Conservation (phyloP, 129 eudicot genomes). For the Calendula officinalis region DNA sequence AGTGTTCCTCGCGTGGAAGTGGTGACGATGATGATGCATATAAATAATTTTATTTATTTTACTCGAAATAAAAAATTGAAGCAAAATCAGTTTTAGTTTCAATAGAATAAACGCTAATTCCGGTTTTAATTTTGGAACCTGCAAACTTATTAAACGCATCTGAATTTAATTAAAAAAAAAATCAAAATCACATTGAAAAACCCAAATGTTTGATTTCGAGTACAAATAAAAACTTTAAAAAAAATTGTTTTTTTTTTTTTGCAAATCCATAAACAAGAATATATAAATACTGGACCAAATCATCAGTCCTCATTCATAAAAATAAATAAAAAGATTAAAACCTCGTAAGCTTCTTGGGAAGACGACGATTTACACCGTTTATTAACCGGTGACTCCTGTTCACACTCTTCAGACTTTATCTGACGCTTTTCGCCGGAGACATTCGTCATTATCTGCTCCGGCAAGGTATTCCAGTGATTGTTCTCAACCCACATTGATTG, state of each 20-base stretch:
- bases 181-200: background rate
- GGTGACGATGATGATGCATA: no score
- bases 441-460: background rate
- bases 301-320: background rate
- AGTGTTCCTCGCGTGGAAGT: no score
- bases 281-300: background rate
- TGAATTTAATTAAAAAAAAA: background rate
- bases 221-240: background rate
- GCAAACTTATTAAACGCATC: background rate
- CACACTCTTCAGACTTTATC: constrained; percentile 4
- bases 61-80: background rate
- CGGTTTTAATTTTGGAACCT: background rate
- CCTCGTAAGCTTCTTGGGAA: constrained; percentile 3
- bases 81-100: background rate
- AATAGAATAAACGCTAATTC: background rate
- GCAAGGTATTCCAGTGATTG: background rate
- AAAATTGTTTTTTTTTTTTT: background rate
- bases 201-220: constrained; percentile 1
- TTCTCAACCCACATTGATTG: constrained; percentile 9
- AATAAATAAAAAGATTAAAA: constrained; percentile 7
- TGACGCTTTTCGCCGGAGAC: constrained; percentile 8
- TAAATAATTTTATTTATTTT: no score
- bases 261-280: background rate
- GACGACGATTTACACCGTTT: constrained; percentile 13
- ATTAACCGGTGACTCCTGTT: background rate